Evolutionary conservation across 768 basidiomycete species (phyloP), one percentile per base, ranked within the genome.

Genomic region (Boletus reticuloceps): DNA sequence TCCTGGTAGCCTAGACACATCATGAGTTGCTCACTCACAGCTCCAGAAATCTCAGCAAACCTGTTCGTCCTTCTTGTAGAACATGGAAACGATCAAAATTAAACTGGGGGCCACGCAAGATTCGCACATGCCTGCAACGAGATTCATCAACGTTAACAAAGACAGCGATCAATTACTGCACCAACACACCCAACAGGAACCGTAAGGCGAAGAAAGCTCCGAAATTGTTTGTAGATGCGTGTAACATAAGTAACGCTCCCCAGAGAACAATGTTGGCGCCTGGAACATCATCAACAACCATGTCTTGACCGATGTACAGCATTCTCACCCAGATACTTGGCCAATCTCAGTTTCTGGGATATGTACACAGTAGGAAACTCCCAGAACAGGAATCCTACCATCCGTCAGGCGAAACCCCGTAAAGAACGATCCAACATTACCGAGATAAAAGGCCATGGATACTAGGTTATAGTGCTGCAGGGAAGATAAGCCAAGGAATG

Each of bases 61-160:
- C 73, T 86, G 84, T 60, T 86, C 85, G 48, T 83, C 73, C 69
- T 85, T 86, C 74, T 81, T 83, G 70, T 85, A 86, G 63, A 85
- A 86, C 80, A 85, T 83, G 11, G 82, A 79, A 40, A 44, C 17
- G 5, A 85, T 77, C 34, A 36, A 36, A 38, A 86, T 77, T 49
- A 85, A 69, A 66, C 34, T 8, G 14, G 34, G 34, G 34, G 82
- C 78, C 14, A 86, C 85, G 61, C 84, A 85, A 58, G 77, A 78
- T 66, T 88, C 85, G 62, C 81, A 81, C 85, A 86, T 84, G 38
- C 84, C 84, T 85, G 34, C 10, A 27, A 37, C 25, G 22, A 36
- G 10, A 11, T 51, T 10, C 4, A 16, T n/a, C 19, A 4, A 44
- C 19, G 47, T 47, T 5, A 10, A 8, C 38, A 11, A 39, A 25